Evolutionary conservation across 768 basidiomycete genomes (phyloP).

Genomic region (Phylloporus arenicola): DNA sequence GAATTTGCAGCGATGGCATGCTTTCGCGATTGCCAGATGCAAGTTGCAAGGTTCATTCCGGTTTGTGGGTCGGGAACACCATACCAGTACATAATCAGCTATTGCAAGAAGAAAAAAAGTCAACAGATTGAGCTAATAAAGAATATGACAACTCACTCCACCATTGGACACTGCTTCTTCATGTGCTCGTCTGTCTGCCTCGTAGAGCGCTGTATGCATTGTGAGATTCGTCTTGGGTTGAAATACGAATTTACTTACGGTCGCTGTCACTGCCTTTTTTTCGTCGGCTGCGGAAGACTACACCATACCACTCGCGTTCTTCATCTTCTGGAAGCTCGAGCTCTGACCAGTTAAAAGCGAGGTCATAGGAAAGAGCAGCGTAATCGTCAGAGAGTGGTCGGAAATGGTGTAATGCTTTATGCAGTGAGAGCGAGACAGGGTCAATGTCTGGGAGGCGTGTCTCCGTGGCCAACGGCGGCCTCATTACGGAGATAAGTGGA

Average conservation of each 20-base stretch:
- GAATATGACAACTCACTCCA: constrained; percentile 48
- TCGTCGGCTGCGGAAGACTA: constrained; percentile 81
- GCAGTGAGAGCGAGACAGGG: constrained; percentile 74
- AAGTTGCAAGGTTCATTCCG: constrained; percentile 88
- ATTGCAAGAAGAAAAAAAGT: constrained; percentile 1
- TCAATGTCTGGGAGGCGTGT: constrained; percentile 84
- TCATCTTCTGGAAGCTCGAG: constrained; percentile 62
- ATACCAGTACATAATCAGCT: constrained; percentile 93
- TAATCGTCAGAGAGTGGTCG: constrained; percentile 56
- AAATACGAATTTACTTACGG: constrained; percentile 37
- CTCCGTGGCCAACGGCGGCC: constrained; percentile 53
- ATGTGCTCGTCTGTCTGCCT: constrained; percentile 82
- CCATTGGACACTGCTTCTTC: constrained; percentile 89
- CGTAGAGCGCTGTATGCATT: constrained; percentile 61
- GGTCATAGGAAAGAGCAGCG: constrained; percentile 55
- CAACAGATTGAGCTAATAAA: neutral
- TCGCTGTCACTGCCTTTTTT: constrained; percentile 63
- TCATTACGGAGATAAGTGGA: constrained; percentile 21
- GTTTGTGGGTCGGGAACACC: constrained; percentile 72
- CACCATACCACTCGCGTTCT: constrained; percentile 88
- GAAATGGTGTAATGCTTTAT: constrained; percentile 80
- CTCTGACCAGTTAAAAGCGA: constrained; percentile 87
- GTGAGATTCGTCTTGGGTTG: constrained; percentile 2
- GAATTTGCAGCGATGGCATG: constrained; percentile 79
- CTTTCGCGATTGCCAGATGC: constrained; percentile 88